Percentiles rank a stretch among this genome's conserved stretches.
These are phyloP conservation scores for Alloascoidea africana DNA, from an alignment of 805 yeast genomes.

Conservation along the genomic window DNA sequence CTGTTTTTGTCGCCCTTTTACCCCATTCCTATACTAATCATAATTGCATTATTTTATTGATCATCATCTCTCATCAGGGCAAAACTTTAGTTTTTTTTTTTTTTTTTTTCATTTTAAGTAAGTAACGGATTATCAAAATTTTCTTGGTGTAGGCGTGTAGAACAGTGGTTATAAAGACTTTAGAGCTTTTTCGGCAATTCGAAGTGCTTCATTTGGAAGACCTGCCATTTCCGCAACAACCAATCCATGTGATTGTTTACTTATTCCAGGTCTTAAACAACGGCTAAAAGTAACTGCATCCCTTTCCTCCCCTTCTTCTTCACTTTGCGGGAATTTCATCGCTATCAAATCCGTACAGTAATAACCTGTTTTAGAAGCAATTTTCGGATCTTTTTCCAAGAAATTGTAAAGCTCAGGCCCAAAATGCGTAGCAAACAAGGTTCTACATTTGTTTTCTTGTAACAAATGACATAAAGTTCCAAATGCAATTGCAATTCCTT, in stretches of 20 bases:
- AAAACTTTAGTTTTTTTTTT: too few relatives aligned
- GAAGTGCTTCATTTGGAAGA: conserved; percentile 46
- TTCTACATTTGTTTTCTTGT: conserved; percentile 41
- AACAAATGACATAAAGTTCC: conserved; percentile 50
- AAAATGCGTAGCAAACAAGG: conserved; percentile 86
- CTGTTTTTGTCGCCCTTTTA: too few relatives aligned
- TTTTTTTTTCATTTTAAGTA: too few relatives aligned
- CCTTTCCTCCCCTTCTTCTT: conserved; percentile 4
- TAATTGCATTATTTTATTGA: too few relatives aligned
- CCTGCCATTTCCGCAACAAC: conserved; percentile 71
- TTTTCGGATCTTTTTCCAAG: conserved; percentile 16
- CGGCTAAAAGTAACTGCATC: conserved; percentile 28
- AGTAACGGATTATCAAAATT: too few relatives aligned
- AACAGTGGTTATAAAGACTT: too few relatives aligned
- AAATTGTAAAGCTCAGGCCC: conserved; percentile 36
- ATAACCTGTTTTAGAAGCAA: conserved; percentile 14
- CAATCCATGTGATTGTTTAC: conserved; percentile 60
- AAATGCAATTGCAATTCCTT: conserved; percentile 76
- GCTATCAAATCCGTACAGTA: conserved; percentile 11
- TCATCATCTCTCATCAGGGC: too few relatives aligned
- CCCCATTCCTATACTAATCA: too few relatives aligned
- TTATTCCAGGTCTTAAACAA: conserved; percentile 47
- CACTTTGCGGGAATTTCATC: conserved; percentile 4
- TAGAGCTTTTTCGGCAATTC: conserved; percentile 29
- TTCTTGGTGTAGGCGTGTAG: too few relatives aligned